phyloP scores from a whole-genome alignment of 106 monocot genomes.

The Cymbidium sinense region DNA sequence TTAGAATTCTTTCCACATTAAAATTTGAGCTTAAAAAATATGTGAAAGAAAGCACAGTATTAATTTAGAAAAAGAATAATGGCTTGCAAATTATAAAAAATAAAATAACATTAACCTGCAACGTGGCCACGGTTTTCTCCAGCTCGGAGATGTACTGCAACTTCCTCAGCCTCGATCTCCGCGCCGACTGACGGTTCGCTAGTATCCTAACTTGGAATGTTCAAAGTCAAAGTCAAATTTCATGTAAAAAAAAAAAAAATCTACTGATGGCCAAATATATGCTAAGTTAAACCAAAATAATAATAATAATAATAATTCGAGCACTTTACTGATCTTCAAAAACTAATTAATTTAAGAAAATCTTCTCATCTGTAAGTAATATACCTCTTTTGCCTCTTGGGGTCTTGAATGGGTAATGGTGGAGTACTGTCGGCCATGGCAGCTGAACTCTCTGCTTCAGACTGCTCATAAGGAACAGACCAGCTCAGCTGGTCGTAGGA shows the following conservation, averaged over 20 bases:
- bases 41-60: too few relatives aligned
- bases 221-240: neutral
- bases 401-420: slow-evolving; percentile 17
- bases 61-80: neutral
- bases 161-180: slow-evolving; percentile 68
- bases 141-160: slow-evolving; percentile 84
- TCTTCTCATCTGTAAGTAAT: too few relatives aligned
- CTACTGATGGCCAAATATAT: too few relatives aligned
- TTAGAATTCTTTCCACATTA: too few relatives aligned
- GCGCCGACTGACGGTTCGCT: slow-evolving; percentile 75
- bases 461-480: slow-evolving; percentile 5
- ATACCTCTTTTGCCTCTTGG: slow-evolving; percentile 4
- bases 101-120: slow-evolving; percentile 59
- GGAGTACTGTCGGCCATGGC: too few relatives aligned
- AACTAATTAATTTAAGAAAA: too few relatives aligned
- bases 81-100: neutral
- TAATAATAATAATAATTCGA: too few relatives aligned
- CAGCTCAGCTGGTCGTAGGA: neutral
- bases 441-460: slow-evolving; percentile 48
- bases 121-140: slow-evolving; percentile 49
- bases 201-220: slow-evolving; percentile 33
- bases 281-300: too few relatives aligned
- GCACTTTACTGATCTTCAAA: too few relatives aligned
- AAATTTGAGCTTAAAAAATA: too few relatives aligned
- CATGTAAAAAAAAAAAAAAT: too few relatives aligned